Evolutionary conservation across 2,329 filamentous ascomycete species (phyloP), one percentile per base, ranked within the genome.

Genomic region (Eutypella sp.): DNA sequence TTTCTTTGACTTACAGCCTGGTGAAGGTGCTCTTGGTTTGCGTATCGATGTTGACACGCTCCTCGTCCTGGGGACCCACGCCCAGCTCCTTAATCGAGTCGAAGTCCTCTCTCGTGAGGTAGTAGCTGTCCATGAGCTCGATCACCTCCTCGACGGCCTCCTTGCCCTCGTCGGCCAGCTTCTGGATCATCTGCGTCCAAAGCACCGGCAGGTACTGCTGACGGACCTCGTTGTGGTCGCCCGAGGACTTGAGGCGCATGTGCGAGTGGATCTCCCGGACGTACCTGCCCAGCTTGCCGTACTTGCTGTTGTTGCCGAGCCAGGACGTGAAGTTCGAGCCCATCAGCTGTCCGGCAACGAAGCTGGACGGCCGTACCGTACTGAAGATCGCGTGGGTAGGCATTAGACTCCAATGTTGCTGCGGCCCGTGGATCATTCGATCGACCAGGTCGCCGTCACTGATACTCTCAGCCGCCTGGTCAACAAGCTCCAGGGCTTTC

Each of bases 321-420:
- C 93, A 99, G 6, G 80, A 78, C 0, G 93, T 93, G 63, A 99
- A 99, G 36, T 76, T 75, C 29, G 89, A 86, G 3, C 79, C 79
- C 52, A 81, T 75, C 56, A 95, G 79, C 57, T 85, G 85, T 34
- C 93, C 93, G 42, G 89, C 81, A 10, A 93, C 76, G 61, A 87
- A 96, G 65, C 89, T 96, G 7, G 93, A 85, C 4, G 93, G 93
- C 22, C 88, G 78, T 20, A 99, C 92, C 45, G 95, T 95, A 62
- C 91, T 96, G 71, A 97, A 96, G 33, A 96, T 78, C 22, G 91
- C 93, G 67, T 99, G 93, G 2, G 89, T 87, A 13, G 93, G 93
- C 93, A 99, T 99, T 50, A 99, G 71, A 61, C 88, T 93, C 93
- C 93, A 99, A 51, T 99, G 93, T 63, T 99, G 93, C 63, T 99